Evolutionary conservation across 1,284 basidiomycete genomes (phyloP).

Genomic region (Stygiomarasmius scandens): DNA sequence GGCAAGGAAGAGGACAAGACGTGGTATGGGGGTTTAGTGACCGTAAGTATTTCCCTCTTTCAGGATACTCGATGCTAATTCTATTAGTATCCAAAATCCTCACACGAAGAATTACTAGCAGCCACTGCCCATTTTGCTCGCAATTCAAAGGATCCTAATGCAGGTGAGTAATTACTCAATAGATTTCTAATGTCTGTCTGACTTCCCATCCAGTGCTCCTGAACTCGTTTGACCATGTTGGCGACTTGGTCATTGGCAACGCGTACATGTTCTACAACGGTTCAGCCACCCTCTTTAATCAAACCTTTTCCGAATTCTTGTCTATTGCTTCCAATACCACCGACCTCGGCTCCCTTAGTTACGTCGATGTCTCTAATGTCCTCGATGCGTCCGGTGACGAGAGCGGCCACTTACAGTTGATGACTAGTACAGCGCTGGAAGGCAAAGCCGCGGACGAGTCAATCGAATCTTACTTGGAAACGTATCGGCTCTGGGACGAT

Average conservation of each 20-base stretch:
- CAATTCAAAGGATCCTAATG: slow-evolving; percentile 38
- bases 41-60: slow-evolving; percentile 26
- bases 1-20: slow-evolving; percentile 36
- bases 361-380: slow-evolving; percentile 31
- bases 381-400: slow-evolving; percentile 27
- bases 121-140: slow-evolving; percentile 39
- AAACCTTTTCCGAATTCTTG: slow-evolving; percentile 39
- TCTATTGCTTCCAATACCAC: slow-evolving; percentile 32
- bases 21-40: slow-evolving; percentile 39
- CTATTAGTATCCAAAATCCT: slow-evolving; percentile 26
- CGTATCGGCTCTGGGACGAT: slow-evolving; percentile 9
- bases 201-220: slow-evolving; percentile 22
- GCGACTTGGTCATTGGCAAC: slow-evolving; percentile 14
- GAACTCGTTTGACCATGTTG: slow-evolving; percentile 19
- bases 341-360: slow-evolving; percentile 22
- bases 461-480: slow-evolving; percentile 8
- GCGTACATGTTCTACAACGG: slow-evolving; percentile 38
- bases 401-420: neutral
- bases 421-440: neutral
- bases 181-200: neutral
- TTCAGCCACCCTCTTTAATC: slow-evolving; percentile 25
- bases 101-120: slow-evolving; percentile 35
- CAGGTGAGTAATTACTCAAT: slow-evolving; percentile 25
- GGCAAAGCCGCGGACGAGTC: neutral
- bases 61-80: neutral